These are phyloP conservation scores for Aurifilum marmelostoma DNA, from an alignment of 2,329 filamentous ascomycete species.

Conservation along the genomic window DNA sequence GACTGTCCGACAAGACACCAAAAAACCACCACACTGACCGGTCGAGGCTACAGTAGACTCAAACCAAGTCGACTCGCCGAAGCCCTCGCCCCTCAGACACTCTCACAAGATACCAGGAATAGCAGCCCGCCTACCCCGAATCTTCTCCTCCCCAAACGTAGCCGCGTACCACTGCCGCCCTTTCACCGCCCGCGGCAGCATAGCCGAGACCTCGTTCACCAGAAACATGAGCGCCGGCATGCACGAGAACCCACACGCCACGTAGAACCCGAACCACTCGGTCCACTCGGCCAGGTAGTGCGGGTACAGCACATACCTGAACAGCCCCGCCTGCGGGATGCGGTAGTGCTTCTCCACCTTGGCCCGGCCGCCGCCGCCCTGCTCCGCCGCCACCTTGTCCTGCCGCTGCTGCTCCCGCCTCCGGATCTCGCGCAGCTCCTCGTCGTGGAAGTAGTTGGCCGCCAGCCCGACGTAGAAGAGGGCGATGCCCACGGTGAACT, in stretches of 20 bases:
- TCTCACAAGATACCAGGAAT: constrained; percentile 53
- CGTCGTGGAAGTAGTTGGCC: constrained; percentile 87
- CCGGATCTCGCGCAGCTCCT: constrained; percentile 84
- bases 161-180: constrained; percentile 86
- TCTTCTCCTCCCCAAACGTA: constrained; percentile 83
- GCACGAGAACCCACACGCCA: constrained; percentile 69
- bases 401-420: constrained; percentile 67
- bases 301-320: constrained; percentile 81
- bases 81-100: not conserved
- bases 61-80: not conserved
- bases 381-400: constrained; percentile 41
- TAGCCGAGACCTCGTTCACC: constrained; percentile 84
- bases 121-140: constrained; percentile 75
- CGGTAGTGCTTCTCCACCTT: constrained; percentile 81
- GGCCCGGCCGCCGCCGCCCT: constrained; percentile 38
- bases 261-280: constrained; percentile 90
- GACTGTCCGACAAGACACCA: not conserved
- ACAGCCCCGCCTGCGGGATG: constrained; percentile 82
- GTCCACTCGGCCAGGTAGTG: constrained; percentile 98
- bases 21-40: not conserved
- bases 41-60: not conserved
- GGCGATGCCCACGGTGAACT: constrained; percentile 66
- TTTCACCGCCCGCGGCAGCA: constrained; percentile 82
- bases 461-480: constrained; percentile 78
- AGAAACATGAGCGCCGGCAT: constrained; percentile 80